Evolutionary conservation across 345 rosid species (phyloP), one percentile per base, ranked within the genome.

Genomic region (Gossypium arboreum): DNA sequence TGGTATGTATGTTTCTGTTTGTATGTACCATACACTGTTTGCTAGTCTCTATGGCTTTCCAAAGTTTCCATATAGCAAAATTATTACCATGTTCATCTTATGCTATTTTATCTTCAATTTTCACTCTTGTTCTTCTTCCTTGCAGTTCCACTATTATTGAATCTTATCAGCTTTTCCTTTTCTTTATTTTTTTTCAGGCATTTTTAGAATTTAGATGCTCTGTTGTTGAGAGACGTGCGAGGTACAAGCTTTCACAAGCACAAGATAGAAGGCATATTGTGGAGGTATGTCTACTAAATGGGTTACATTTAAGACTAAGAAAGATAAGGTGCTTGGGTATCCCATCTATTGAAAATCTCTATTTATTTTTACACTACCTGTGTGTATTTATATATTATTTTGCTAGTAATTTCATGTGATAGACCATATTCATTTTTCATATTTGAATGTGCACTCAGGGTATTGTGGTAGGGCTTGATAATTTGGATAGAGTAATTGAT

Each of bases 171-270:
- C 25, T 74, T 64, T 78, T 67, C 44, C 50, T 8, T 70, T 67
- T 20, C 48, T 62, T 67, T 73, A 50, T 12, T 44, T 45, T 64
- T 57, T 78, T 61, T 58, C 76, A 92, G 98, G 95, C 93, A 55
- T 94, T 94, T 85, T 82, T 94, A 75, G 94, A 94, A 29, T 94
- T 94, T 79, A 86, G 98, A 82, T 94, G 97, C 80, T 88, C 96
- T 83, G 96, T 89, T 72, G 92, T 92, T 29, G 96, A 90, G 85
- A 91, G 98, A 74, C 95, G 98, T 51, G 91, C 94, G 29, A 85
- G 79, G 78, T 91, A 84, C 87, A 94, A 89, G 89, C 95, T 90
- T 78, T 85, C 93, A 43, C 97, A 89, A 64, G 94, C 97, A 17
- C 88, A 86, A 70, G 89, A 91, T 17, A 91, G 97, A 78, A 88